Base-by-base conservation (phyloP, 208 protist genomes). In the Herpetomonas tarakana region DNA sequence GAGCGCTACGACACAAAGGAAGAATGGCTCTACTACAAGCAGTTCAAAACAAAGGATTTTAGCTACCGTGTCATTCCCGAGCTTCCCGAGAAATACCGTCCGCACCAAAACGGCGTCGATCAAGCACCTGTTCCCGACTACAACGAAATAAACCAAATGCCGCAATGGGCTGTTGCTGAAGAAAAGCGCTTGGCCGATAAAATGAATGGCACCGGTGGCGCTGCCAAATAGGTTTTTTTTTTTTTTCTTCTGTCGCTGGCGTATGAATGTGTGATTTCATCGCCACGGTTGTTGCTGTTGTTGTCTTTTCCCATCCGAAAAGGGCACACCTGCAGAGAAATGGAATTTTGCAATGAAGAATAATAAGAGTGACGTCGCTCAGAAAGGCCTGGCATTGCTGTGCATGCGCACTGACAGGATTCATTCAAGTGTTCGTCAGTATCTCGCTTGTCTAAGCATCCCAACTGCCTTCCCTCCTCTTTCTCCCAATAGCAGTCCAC, bases 11-110 rank as follows among this genome's bases (percentile, higher is more conserved):
- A 96, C 56, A 93, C 86, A 1, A 96, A 96, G 56, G 86, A 93
- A 45, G 90, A 96, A 51, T 93, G 90, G 85, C 62, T 96, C 3
- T 96, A 93, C 46, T 96, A 92, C 63, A 93, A 90, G 51, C 90
- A 96, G 39, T 96, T 96, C 58, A 93, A 96, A 68, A 96, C 90
- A 6, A 85, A 86, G 52, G 90, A 96, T 50, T 93, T 78, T 53
- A 93, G 84, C 66, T 91, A 96, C 61, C 77, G 87, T 28, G 75
- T 93, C 11, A 91, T 96, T 56, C 91, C 91, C 3, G 87, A 96
- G 61, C 65, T 96, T 3, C 87, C 91, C 16, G 88, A 96, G 59
- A 96, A 96, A 62, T 96, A 96, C 59, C 69, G 91, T 1, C 91
- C 91, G 22, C 91, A 96, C 61, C 87, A 94, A 62, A 93, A 92